phyloP scores from a whole-genome alignment of 1,139 yeast genomes.

The Taphrina wiesneri region DNA sequence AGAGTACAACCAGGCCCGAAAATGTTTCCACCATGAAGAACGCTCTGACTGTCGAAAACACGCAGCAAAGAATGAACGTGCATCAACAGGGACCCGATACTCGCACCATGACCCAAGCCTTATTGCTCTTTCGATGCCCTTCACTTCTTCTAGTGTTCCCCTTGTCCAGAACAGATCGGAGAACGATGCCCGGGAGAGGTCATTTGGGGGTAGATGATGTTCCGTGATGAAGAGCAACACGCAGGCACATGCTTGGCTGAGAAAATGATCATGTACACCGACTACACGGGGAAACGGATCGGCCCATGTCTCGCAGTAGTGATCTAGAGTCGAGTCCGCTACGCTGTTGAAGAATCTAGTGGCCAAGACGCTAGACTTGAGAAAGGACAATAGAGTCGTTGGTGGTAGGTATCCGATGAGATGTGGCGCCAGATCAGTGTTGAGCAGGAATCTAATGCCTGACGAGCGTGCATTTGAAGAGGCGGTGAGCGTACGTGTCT shows the following conservation, averaged over 20 bases:
- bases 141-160: neutral
- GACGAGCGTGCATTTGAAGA: neutral
- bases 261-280: neutral
- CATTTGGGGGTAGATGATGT: neutral
- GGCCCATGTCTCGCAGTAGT: neutral
- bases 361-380: neutral
- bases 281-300: neutral
- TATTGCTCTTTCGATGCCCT: slow-evolving; percentile 3
- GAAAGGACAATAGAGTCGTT: neutral
- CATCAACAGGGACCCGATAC: neutral
- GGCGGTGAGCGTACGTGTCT: neutral
- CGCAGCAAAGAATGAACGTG: neutral
- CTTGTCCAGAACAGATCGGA: neutral
- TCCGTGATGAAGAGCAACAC: neutral
- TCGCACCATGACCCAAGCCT: slow-evolving; percentile 1
- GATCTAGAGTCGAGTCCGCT: neutral
- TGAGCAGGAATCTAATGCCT: slow-evolving; percentile 1
- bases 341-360: neutral
- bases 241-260: slow-evolving; percentile 3
- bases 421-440: neutral
- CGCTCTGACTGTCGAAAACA: neutral
- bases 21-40: neutral
- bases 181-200: neutral
- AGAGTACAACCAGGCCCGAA: neutral
- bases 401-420: neutral